Evolutionary conservation across 2,329 filamentous ascomycete species (phyloP).

Genomic region (Talaromyces islandicus): DNA sequence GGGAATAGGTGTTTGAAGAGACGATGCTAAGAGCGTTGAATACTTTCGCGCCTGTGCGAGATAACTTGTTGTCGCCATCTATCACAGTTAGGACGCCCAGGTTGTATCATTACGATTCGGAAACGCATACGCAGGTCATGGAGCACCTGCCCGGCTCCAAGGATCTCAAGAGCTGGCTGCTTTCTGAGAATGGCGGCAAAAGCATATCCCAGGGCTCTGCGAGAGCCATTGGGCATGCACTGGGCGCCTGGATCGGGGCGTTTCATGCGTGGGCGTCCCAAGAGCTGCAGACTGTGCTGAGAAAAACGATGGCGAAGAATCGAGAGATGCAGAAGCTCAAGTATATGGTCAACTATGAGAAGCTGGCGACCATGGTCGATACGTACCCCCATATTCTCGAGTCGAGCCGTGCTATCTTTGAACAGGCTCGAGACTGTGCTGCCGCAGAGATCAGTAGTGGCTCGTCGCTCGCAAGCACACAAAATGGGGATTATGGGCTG

Average conservation of each 20-base stretch:
- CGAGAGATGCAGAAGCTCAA: constrained; percentile 7
- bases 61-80: not conserved
- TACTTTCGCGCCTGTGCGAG: not conserved
- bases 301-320: not conserved
- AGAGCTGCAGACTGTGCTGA: not conserved
- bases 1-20: constrained; percentile 1
- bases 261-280: constrained; percentile 5
- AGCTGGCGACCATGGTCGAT: not conserved
- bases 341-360: constrained; percentile 5
- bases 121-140: constrained; percentile 6
- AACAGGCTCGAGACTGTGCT: constrained; percentile 1
- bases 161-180: constrained; percentile 7
- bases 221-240: constrained; percentile 4
- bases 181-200: not conserved
- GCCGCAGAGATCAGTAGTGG: not conserved
- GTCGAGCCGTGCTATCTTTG: constrained; percentile 2
- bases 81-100: constrained; percentile 6
- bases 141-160: constrained; percentile 2
- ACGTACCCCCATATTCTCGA: constrained; percentile 3
- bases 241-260: constrained; percentile 3
- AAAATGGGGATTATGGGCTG: not conserved
- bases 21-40: constrained; percentile 1
- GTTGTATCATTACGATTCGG: not conserved
- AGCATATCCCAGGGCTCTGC: not conserved
- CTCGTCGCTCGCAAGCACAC: not conserved